phyloP scores from a whole-genome alignment of 805 yeast genomes.

The Candida palmyrensis region DNA sequence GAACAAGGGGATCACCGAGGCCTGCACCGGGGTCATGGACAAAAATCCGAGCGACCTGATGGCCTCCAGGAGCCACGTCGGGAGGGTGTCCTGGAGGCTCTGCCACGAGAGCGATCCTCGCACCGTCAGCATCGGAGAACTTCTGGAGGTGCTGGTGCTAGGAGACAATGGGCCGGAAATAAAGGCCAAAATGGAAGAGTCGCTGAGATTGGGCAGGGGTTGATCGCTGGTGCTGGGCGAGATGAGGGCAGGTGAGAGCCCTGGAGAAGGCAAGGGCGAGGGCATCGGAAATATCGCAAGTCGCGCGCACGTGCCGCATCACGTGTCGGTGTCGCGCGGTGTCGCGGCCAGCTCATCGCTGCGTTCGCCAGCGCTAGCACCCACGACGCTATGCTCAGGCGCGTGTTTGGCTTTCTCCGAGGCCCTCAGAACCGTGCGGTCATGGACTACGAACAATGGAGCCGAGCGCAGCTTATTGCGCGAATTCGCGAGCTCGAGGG shows the following conservation, averaged over 20 bases:
- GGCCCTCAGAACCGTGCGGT: constrained; percentile 12
- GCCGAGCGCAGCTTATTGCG: constrained; percentile 57
- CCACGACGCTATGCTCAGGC: constrained; percentile 16
- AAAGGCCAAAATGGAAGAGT: constrained; percentile 5
- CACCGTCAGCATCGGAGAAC: constrained; percentile 19
- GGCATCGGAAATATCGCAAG: too few relatives aligned
- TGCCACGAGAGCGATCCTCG: constrained; percentile 57
- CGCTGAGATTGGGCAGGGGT: too few relatives aligned
- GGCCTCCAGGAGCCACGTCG: constrained; percentile 72
- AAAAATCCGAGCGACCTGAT: constrained; percentile 69
- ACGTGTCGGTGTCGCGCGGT: too few relatives aligned
- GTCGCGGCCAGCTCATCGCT: too few relatives aligned
- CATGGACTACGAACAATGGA: constrained; percentile 53
- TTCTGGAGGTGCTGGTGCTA: too few relatives aligned
- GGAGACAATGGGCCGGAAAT: not conserved
- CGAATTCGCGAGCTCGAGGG: constrained; percentile 55
- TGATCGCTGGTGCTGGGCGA: not conserved
- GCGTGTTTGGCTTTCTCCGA: constrained; percentile 17
- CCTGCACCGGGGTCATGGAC: constrained; percentile 95
- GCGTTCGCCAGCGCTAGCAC: too few relatives aligned
- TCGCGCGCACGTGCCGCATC: too few relatives aligned
- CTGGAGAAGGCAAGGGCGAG: too few relatives aligned
- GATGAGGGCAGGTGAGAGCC: too few relatives aligned
- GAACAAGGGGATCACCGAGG: constrained; percentile 85
- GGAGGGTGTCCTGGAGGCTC: constrained; percentile 44